Percentiles rank a stretch among this genome's conserved stretches.
phyloP scores from a whole-genome alignment of 495 filamentous ascomycete species.

The Cenococcum geophilum region DNA sequence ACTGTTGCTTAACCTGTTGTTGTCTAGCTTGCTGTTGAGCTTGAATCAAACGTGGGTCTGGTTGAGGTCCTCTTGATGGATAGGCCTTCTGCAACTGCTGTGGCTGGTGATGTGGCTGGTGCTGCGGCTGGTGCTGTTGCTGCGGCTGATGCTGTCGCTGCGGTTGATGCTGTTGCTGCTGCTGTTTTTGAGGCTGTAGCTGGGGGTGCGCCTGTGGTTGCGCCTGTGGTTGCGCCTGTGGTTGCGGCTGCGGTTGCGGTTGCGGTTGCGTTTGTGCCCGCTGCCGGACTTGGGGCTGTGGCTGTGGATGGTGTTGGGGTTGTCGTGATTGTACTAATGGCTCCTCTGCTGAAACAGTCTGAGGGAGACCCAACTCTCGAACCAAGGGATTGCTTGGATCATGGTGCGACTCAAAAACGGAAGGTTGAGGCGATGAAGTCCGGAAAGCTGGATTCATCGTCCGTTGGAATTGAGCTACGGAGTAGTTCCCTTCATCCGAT shows the following conservation, averaged over 20 bases:
- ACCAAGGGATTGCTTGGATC: constrained; percentile 68
- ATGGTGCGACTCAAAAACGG: constrained; percentile 82
- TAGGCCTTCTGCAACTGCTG: constrained; percentile 9
- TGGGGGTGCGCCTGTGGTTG: background rate
- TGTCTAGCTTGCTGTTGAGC: constrained; percentile 33
- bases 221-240: background rate
- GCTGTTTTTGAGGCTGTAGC: background rate
- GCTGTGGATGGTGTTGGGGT: constrained; percentile 4
- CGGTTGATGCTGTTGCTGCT: background rate
- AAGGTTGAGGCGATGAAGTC: constrained; percentile 82
- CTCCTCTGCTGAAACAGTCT: constrained; percentile 30
- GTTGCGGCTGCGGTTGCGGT: background rate
- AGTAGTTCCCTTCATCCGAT: constrained; percentile 80
- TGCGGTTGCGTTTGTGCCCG: constrained; percentile 1
- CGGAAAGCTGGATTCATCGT: constrained; percentile 93
- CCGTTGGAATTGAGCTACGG: constrained; percentile 89
- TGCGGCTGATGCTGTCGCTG: background rate
- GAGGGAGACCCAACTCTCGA: constrained; percentile 53
- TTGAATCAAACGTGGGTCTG: constrained; percentile 35
- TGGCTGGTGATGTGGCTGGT: constrained; percentile 21
- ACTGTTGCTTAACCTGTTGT: constrained; percentile 28
- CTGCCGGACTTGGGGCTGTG: constrained; percentile 1
- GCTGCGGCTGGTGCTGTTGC: constrained; percentile 44
- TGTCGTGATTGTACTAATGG: constrained; percentile 42
- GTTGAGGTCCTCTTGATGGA: constrained; percentile 20